Base-by-base conservation (phyloP, 2,329 filamentous ascomycete species). In the Aspergillus flavus region DNA sequence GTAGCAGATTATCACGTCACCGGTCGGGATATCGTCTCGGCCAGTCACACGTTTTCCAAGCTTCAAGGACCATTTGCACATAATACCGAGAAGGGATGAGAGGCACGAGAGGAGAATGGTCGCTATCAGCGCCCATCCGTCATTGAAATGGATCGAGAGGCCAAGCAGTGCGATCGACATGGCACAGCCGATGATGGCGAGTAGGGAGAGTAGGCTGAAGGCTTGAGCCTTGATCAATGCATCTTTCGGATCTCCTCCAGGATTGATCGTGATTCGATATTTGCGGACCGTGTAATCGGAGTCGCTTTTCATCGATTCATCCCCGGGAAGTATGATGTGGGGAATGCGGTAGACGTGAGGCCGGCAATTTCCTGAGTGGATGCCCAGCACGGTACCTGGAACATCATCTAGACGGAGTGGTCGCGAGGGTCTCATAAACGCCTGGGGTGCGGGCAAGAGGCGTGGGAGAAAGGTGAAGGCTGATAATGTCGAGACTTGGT, bases 361-460 rank as follows among this genome's bases (percentile, higher is more conserved):
- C n/a, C 58, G 4, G 60, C 45, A 48, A 34, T 82, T 83, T 55
- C 86, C 87, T 64, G 82, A 86, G 66, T 85, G 81, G 10, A 88
- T 85, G n/a, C 86, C 86, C 1, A 83, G 82, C 70, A 88, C 84
- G 59, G 82, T 82, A 46, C 85, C 85, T 19, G 80, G 78, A 19
- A 82, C 81, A 65, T 85, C 82, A 52, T 87, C 86, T 71, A 89
- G 82, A 52, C 86, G 82, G 32, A 78, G 78, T 9, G 85, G 85
- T 3, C 87, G 82, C 26, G 80, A 77, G 11, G 86, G 81, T 63
- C 85, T 86, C 54, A 89, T 77, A n/a, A 89, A 80, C 54, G 85
- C 85, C 74, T 89, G 87, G 0, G 87, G 87, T 1, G 87, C 87
- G 10, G 87, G 87, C 32, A 89, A 82, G 58, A 89, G 82, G 56